Conservation (phyloP, 2,329 filamentous ascomycete species). For the Polytolypa hystricis region DNA sequence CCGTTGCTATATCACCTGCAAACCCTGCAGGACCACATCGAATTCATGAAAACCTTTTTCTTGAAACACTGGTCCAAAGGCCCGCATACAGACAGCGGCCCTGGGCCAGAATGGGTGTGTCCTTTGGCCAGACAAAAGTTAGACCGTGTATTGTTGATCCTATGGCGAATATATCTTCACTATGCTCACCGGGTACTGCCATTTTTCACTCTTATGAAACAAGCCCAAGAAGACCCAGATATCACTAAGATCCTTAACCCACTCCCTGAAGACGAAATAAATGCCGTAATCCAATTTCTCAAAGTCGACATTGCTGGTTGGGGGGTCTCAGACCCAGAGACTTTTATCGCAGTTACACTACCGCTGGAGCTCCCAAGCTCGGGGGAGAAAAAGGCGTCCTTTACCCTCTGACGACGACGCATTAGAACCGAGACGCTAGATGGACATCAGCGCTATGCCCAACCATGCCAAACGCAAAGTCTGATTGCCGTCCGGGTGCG, state of each 20-base stretch:
- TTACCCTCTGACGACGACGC: too few species aligned
- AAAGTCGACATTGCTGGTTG: too few species aligned
- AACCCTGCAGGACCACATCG: background rate
- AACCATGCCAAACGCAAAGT: background rate
- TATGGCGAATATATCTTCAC: constrained; percentile 3
- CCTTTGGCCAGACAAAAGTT: constrained; percentile 1
- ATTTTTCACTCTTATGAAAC: too few species aligned
- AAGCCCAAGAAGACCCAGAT: background rate
- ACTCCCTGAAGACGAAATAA: background rate
- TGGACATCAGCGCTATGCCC: too few species aligned
- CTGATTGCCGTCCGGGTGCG: background rate
- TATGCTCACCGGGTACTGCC: too few species aligned
- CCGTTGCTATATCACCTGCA: constrained; percentile 2
- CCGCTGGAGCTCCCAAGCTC: too few species aligned
- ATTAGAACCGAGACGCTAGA: too few species aligned
- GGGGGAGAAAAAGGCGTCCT: too few species aligned
- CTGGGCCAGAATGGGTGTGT: constrained; percentile 1
- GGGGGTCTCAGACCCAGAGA: too few species aligned
- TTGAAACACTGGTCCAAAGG: background rate
- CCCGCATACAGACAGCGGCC: background rate
- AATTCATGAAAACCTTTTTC: background rate
- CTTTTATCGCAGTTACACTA: too few species aligned
- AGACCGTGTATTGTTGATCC: constrained; percentile 3
- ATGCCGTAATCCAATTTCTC: too few species aligned
- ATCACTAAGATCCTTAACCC: background rate